Percentiles rank a stretch among this genome's conserved stretches.
These are phyloP conservation scores for Candida pseudofarinosa DNA, from an alignment of 805 yeast species.

Conservation along the genomic window DNA sequence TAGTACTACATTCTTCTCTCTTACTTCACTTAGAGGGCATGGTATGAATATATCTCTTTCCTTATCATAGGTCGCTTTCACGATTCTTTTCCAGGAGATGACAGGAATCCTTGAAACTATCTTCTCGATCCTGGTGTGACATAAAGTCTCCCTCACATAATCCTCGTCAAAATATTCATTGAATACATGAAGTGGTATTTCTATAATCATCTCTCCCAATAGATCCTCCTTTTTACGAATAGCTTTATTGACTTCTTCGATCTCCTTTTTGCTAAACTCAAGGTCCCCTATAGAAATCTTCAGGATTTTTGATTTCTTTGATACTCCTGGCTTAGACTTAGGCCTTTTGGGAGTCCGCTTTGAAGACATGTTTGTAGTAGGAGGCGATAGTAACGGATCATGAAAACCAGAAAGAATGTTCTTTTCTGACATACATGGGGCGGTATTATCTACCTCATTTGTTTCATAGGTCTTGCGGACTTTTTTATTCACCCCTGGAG, in stretches of 20 bases:
- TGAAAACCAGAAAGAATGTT: not conserved
- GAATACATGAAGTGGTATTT: conserved; percentile 29
- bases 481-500: too few relatives aligned
- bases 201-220: conserved; percentile 46
- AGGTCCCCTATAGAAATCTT: not conserved
- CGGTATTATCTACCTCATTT: too few relatives aligned
- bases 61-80: conserved; percentile 46
- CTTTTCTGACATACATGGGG: not conserved
- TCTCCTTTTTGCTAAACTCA: conserved; percentile 22
- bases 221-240: conserved; percentile 48
- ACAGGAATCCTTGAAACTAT: conserved; percentile 32
- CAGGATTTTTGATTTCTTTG: not conserved
- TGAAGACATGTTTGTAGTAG: not conserved
- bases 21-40: conserved; percentile 30
- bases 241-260: conserved; percentile 32
- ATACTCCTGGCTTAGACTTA: not conserved
- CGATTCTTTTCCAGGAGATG: conserved; percentile 50
- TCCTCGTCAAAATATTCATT: conserved; percentile 24
- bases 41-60: conserved; percentile 55
- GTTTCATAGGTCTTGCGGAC: too few relatives aligned
- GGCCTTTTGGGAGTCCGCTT: not conserved
- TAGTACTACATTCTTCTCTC: conserved; percentile 44
- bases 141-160: conserved; percentile 13
- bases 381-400: not conserved
- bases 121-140: conserved; percentile 19